A percentile compares a stretch with the other conserved stretches of the same genome.
These are phyloP conservation scores for Mesembryanthemum crystallinum DNA, from an alignment of 148 eudicot species.

Conservation along the genomic window DNA sequence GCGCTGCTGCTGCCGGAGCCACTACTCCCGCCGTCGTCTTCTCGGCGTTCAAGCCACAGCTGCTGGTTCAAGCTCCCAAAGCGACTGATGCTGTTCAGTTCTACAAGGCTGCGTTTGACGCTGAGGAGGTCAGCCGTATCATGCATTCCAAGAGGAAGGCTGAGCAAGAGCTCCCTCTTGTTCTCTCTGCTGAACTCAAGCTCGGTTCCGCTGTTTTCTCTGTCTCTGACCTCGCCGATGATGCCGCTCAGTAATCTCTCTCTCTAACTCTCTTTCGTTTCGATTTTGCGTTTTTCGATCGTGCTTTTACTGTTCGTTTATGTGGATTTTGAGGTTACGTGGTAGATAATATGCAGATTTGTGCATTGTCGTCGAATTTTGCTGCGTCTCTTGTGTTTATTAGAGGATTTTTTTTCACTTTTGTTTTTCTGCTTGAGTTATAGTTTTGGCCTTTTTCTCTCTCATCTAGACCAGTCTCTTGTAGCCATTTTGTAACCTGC, in stretches of 20 bases:
- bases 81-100: slow-evolving; percentile 77
- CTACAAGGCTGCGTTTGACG: slow-evolving; percentile 84
- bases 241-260: slow-evolving; percentile 40
- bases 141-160: slow-evolving; percentile 78
- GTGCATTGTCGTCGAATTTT: background rate
- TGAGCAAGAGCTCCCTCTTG: slow-evolving; percentile 68
- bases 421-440: background rate
- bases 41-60: slow-evolving; percentile 58
- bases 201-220: slow-evolving; percentile 48
- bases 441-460: background rate
- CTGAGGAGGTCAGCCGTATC: slow-evolving; percentile 61
- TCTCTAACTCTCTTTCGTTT: slow-evolving; percentile 1
- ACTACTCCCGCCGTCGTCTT: slow-evolving; percentile 34
- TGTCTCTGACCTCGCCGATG: slow-evolving; percentile 58
- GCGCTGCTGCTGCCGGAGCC: slow-evolving; percentile 8
- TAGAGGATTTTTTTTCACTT: background rate
- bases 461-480: no score
- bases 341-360: background rate
- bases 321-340: background rate
- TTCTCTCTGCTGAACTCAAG: slow-evolving; percentile 77
- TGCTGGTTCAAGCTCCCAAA: slow-evolving; percentile 60
- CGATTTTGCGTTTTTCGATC: background rate
- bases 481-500: no score
- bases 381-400: background rate
- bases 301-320: background rate